phyloP scores from a whole-genome alignment of 345 rosid genomes.

The Brassica juncea region DNA sequence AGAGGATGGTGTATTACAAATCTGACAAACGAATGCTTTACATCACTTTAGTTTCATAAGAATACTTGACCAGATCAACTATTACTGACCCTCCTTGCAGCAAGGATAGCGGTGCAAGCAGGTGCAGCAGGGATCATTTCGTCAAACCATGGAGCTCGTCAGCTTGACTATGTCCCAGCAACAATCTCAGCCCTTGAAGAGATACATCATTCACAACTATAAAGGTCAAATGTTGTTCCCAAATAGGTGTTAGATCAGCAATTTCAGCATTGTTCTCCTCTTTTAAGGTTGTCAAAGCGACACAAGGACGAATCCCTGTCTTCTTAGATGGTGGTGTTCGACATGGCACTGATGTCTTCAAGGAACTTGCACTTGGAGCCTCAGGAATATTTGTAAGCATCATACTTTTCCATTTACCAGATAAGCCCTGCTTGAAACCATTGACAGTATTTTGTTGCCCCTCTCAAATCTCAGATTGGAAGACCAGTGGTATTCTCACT shows the following conservation, averaged over 20 bases:
- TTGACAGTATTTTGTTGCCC: neutral
- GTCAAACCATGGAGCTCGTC: constrained; percentile 89
- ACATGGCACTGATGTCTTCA: constrained; percentile 92
- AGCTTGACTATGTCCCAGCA: constrained; percentile 69
- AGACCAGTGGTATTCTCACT: constrained; percentile 84
- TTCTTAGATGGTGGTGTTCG: constrained; percentile 94
- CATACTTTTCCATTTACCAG: neutral
- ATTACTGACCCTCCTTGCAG: constrained; percentile 37
- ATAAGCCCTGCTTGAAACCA: neutral
- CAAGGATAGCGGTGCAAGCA: constrained; percentile 60
- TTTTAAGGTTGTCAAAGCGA: constrained; percentile 78
- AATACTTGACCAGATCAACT: neutral
- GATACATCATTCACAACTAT: constrained; percentile 39
- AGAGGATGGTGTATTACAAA: constrained; percentile 58
- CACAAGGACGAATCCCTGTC: constrained; percentile 81
- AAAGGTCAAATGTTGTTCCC: neutral
- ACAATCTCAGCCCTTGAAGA: constrained; percentile 86
- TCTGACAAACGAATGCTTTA: neutral
- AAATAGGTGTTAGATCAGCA: neutral
- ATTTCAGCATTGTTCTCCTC: neutral
- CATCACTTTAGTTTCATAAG: neutral
- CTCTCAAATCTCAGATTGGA: constrained; percentile 57
- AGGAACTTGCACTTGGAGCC: constrained; percentile 91
- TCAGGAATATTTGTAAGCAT: constrained; percentile 83
- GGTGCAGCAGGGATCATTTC: constrained; percentile 88